Conservation (phyloP, 2,329 filamentous ascomycete species). For the Didymella sp. region DNA sequence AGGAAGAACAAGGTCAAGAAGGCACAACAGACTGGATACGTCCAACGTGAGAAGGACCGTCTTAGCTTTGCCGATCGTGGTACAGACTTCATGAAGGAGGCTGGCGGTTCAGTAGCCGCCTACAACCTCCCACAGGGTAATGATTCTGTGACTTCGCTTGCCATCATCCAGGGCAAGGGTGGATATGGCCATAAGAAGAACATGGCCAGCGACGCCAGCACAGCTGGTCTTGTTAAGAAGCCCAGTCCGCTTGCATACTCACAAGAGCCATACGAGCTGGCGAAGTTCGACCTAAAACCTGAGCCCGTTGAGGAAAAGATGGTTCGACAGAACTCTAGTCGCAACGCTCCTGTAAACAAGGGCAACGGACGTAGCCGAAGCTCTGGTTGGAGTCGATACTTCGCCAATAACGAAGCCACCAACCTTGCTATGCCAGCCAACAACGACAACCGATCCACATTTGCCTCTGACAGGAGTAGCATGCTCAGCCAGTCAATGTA, state of each 20-base stretch:
- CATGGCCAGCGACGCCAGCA: constrained; percentile 65
- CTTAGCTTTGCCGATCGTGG: constrained; percentile 60
- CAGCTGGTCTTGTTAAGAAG: constrained; percentile 67
- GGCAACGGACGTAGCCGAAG: constrained; percentile 54
- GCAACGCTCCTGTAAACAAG: constrained; percentile 28
- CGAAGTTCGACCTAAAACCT: constrained; percentile 53
- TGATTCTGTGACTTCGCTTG: constrained; percentile 52
- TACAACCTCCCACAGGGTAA: constrained; percentile 44
- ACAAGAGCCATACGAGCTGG: constrained; percentile 53
- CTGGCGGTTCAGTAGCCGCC: constrained; percentile 52
- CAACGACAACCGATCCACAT: constrained; percentile 58
- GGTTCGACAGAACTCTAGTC: constrained; percentile 48
- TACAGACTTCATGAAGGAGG: constrained; percentile 61
- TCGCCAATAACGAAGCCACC: constrained; percentile 72
- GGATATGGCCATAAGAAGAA: constrained; percentile 56
- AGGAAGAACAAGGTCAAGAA: constrained; percentile 65
- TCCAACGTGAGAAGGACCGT: constrained; percentile 50
- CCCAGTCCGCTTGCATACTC: constrained; percentile 51
- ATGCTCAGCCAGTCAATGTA: constrained; percentile 49
- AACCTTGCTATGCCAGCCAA: constrained; percentile 66
- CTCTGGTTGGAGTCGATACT: constrained; percentile 80
- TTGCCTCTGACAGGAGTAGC: constrained; percentile 50
- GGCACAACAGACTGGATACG: constrained; percentile 64
- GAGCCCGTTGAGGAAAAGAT: constrained; percentile 41
- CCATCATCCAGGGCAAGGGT: constrained; percentile 63